A percentile compares a stretch with the other conserved stretches of the same genome.
These are phyloP conservation scores for Cyclotella cryptica DNA, from an alignment of 108 stramenopile genomes.

Conservation along the genomic window DNA sequence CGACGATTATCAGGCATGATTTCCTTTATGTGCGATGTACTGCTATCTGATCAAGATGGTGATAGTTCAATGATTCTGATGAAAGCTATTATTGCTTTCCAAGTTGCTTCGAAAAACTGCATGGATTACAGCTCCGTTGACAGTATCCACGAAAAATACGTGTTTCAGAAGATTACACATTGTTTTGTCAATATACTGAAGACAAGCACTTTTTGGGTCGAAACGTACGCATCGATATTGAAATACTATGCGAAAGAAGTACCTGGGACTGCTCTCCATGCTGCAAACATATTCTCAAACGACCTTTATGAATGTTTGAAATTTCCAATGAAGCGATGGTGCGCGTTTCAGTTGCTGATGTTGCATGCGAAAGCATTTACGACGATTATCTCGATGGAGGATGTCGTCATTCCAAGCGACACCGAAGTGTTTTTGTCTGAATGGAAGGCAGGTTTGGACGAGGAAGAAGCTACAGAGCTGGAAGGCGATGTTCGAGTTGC, in stretches of 20 bases:
- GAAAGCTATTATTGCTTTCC: constrained; percentile 27
- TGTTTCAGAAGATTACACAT: constrained; percentile 31
- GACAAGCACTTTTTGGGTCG: constrained; percentile 28
- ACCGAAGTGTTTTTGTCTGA: constrained; percentile 41
- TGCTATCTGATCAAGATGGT: constrained; percentile 9
- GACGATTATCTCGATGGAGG: constrained; percentile 41
- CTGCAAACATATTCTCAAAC: constrained; percentile 37
- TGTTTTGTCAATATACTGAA: constrained; percentile 27
- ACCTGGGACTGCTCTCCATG: constrained; percentile 10
- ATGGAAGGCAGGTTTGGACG: constrained; percentile 62
- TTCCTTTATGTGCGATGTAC: constrained; percentile 17
- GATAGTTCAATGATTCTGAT: constrained; percentile 34
- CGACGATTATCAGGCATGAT: constrained; percentile 23
- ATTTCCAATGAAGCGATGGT: constrained; percentile 57
- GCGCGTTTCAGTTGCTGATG: constrained; percentile 60
- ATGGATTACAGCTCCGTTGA: constrained; percentile 33
- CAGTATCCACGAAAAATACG: constrained; percentile 23
- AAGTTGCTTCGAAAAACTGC: constrained; percentile 20
- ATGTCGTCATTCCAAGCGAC: constrained; percentile 36
- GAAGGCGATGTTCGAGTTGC: constrained; percentile 67
- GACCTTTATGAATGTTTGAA: constrained; percentile 50
- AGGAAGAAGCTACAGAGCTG: constrained; percentile 76
- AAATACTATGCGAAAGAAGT: constrained; percentile 14
- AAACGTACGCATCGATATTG: constrained; percentile 29
- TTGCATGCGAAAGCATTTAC: constrained; percentile 39